Conservation (phyloP, 257 asterid genomes). For the Solanum medicagineum region DNA sequence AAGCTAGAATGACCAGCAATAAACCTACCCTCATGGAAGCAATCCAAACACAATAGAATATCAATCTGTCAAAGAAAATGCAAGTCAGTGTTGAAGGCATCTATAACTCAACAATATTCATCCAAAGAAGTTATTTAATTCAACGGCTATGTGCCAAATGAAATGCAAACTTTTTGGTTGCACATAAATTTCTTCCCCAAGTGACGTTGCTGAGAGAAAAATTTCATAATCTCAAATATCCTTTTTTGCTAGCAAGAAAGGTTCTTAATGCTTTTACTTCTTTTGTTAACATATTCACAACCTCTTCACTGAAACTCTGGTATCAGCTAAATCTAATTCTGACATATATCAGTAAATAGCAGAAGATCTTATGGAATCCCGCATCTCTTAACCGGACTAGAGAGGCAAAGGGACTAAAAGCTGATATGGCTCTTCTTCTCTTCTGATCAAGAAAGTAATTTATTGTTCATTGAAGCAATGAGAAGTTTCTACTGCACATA, state of each 20-base stretch:
- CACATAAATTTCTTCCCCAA: background rate
- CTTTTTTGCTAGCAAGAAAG: background rate
- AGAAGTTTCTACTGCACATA: background rate
- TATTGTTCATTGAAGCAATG: background rate
- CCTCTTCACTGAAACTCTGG: background rate
- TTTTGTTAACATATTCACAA: background rate
- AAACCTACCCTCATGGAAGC: conserved; percentile 86
- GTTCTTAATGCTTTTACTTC: background rate
- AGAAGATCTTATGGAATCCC: background rate
- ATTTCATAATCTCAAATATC: background rate
- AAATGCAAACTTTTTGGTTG: background rate
- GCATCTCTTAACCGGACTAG: background rate
- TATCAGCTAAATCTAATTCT: background rate
- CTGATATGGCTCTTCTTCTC: background rate
- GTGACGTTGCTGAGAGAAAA: background rate
- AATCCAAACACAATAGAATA: conserved; percentile 62
- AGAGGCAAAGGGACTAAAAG: background rate
- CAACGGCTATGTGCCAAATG: background rate
- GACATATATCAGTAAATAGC: background rate
- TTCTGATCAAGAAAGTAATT: background rate
- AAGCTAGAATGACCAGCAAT: conserved; percentile 86
- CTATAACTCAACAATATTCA: background rate
- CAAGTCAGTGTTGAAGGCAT: conserved; percentile 10
- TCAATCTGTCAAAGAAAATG: conserved; percentile 53
- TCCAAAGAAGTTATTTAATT: background rate